phyloP scores from a whole-genome alignment of 176 grass and related monocot species.

The Aegilops umbellulata region DNA sequence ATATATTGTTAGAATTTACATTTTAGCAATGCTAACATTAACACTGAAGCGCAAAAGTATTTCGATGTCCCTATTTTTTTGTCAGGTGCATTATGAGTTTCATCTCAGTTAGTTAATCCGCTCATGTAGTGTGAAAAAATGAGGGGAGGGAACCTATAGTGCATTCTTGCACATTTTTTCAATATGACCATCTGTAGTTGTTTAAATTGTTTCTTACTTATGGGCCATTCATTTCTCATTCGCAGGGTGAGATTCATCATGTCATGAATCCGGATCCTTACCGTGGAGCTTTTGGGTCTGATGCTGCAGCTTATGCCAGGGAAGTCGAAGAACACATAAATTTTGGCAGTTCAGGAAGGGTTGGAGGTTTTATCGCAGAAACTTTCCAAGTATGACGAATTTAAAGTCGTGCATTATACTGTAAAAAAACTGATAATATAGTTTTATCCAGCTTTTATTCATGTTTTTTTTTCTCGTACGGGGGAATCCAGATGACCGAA shows the following conservation, averaged over 20 bases:
- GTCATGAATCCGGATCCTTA: conserved; percentile 98
- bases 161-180: not conserved
- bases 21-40: not conserved
- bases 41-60: not conserved
- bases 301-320: conserved; percentile 71
- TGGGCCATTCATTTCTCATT: not conserved
- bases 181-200: not conserved
- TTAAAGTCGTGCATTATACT: not conserved
- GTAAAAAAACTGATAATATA: not conserved
- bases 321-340: conserved; percentile 87
- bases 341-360: conserved; percentile 79
- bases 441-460: not conserved
- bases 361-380: conserved; percentile 98
- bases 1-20: too few species aligned
- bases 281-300: conserved; percentile 69
- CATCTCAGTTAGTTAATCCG: not conserved
- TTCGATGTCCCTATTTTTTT: not conserved
- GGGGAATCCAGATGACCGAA: not conserved
- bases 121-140: too few species aligned
- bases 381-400: conserved; percentile 74
- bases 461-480: not conserved
- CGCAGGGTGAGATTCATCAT: conserved; percentile 95
- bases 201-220: not conserved
- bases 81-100: not conserved
- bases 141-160: not conserved